These are phyloP conservation scores for Simplicillium aogashimaense DNA, from an alignment of 2,329 filamentous ascomycete genomes.

Conservation along the genomic window DNA sequence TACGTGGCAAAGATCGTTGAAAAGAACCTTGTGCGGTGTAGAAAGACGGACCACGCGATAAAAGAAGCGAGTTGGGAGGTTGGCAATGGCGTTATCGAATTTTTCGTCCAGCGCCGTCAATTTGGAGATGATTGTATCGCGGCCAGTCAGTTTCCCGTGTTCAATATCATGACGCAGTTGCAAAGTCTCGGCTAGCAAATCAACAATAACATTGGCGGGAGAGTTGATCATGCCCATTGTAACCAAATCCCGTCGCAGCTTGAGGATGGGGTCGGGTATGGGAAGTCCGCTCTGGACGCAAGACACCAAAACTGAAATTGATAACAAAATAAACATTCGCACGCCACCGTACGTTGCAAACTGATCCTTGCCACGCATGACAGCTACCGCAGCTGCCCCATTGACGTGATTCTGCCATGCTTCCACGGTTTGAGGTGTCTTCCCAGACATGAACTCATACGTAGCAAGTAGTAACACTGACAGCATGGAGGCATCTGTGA, in stretches of 20 bases:
- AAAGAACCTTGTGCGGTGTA: constrained; percentile 28
- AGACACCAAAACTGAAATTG: constrained; percentile 38
- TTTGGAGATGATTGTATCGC: constrained; percentile 22
- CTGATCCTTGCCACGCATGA: constrained; percentile 36
- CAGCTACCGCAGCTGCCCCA: constrained; percentile 39
- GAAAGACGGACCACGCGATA: constrained; percentile 30
- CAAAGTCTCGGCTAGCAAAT: constrained; percentile 33
- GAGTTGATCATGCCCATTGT: constrained; percentile 23
- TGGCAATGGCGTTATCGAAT: constrained; percentile 26
- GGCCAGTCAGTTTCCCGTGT: constrained; percentile 21
- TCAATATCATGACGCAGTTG: constrained; percentile 38
- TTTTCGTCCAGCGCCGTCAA: constrained; percentile 31
- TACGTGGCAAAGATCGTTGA: constrained; percentile 31
- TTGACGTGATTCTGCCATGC: constrained; percentile 45
- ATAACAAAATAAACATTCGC: constrained; percentile 45
- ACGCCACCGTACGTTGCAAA: constrained; percentile 34
- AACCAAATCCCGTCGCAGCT: constrained; percentile 33
- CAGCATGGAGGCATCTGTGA: constrained; percentile 42
- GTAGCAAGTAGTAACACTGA: constrained; percentile 44
- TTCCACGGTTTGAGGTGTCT: constrained; percentile 31
- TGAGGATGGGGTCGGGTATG: constrained; percentile 35
- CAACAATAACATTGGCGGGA: constrained; percentile 31
- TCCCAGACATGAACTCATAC: constrained; percentile 43
- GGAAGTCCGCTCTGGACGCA: constrained; percentile 38
- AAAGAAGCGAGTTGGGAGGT: constrained; percentile 29